Percentiles rank a stretch among this genome's conserved stretches.
Evolutionary conservation across 2,329 filamentous ascomycete genomes (phyloP).

Genomic region (Colletotrichum phormii): DNA sequence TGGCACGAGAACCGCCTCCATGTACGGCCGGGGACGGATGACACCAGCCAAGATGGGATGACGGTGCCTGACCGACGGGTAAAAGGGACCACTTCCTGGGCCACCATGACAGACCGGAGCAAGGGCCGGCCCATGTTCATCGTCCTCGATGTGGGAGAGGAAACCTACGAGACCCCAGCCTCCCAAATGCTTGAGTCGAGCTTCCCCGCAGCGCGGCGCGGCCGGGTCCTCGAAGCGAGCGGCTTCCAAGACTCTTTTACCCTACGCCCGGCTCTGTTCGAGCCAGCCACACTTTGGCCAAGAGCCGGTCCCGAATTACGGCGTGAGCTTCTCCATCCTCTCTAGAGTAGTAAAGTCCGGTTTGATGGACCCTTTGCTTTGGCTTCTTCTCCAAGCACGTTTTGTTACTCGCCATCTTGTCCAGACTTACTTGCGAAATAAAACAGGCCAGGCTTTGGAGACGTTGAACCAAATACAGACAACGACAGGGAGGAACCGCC

Average conservation of each 20-base stretch:
- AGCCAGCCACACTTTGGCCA: neutral
- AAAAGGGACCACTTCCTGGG: conserved; percentile 10
- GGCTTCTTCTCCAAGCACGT: neutral
- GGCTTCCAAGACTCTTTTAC: conserved; percentile 4
- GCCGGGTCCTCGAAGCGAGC: conserved; percentile 8
- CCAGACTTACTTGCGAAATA: too few species aligned
- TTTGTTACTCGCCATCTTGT: too few species aligned
- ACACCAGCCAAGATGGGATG: conserved; percentile 9
- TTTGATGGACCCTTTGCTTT: neutral
- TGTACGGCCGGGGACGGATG: conserved; percentile 7
- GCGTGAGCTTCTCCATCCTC: too few species aligned
- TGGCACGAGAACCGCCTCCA: neutral
- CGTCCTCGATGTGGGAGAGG: conserved; percentile 5
- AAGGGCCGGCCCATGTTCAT: neutral
- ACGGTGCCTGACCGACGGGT: conserved; percentile 23
- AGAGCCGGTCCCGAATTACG: neutral
- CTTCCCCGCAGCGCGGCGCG: conserved; percentile 26
- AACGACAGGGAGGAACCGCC: neutral
- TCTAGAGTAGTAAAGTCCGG: too few species aligned
- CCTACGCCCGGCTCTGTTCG: conserved; percentile 1
- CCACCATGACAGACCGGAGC: neutral
- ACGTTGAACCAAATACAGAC: neutral
- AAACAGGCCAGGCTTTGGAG: neutral
- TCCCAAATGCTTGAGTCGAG: conserved; percentile 9
- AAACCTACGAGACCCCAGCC: conserved; percentile 1